phyloP scores from a whole-genome alignment of 2,329 filamentous ascomycete genomes.

The Aspergillus udagawae region DNA sequence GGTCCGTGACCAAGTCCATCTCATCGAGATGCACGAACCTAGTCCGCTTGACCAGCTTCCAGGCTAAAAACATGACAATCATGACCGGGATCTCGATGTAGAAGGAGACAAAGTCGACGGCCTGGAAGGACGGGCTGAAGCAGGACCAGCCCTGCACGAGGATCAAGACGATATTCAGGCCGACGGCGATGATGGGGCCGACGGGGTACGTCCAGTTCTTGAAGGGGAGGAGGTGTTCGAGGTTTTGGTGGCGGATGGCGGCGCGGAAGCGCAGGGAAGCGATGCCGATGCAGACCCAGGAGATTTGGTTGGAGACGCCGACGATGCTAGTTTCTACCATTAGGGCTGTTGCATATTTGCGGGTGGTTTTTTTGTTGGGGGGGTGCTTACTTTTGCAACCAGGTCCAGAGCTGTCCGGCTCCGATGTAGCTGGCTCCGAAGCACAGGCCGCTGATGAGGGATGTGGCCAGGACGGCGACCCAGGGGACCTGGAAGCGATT shows the following conservation, averaged over 20 bases:
- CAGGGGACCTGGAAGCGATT: constrained; percentile 52
- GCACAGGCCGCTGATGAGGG: constrained; percentile 54
- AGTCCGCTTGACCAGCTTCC: constrained; percentile 52
- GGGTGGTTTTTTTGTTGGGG: too few species aligned
- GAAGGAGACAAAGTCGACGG: constrained; percentile 59
- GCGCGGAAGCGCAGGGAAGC: constrained; percentile 63
- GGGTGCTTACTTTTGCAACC: constrained; percentile 57
- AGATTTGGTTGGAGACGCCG: constrained; percentile 64
- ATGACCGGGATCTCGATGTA: constrained; percentile 63
- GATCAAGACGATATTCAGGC: constrained; percentile 57
- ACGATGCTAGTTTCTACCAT: constrained; percentile 47
- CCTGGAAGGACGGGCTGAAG: constrained; percentile 57
- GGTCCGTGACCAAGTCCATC: constrained; percentile 53
- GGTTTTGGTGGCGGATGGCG: constrained; percentile 54
- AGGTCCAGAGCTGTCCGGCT: constrained; percentile 61
- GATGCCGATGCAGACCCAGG: constrained; percentile 60
- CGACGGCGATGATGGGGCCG: constrained; percentile 55
- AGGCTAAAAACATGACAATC: constrained; percentile 51
- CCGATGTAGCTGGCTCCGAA: constrained; percentile 65
- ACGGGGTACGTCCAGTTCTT: constrained; percentile 65
- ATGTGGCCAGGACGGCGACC: constrained; percentile 53
- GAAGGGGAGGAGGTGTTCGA: constrained; percentile 60
- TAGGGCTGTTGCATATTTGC: not conserved
- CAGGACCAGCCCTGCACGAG: constrained; percentile 59
- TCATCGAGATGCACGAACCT: constrained; percentile 42